These are phyloP conservation scores for Mercurialis annua DNA, from an alignment of 345 rosid species.

Conservation along the genomic window DNA sequence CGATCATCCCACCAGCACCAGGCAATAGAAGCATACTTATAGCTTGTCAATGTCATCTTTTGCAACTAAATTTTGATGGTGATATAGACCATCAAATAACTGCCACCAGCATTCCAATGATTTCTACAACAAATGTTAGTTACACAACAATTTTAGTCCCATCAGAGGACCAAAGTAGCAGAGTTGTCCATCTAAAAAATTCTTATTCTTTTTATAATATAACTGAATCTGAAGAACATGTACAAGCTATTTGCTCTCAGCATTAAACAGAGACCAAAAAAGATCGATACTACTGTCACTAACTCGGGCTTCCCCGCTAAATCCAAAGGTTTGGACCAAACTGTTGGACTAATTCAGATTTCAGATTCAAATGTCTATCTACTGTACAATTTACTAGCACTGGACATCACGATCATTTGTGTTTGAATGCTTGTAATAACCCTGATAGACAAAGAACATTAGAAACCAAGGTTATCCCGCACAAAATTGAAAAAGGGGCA, in stretches of 20 bases:
- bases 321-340: slow-evolving; percentile 20
- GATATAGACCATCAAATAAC: background rate
- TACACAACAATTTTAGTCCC: background rate
- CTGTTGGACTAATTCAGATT: slow-evolving; percentile 21
- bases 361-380: slow-evolving; percentile 18
- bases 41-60: background rate
- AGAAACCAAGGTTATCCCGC: slow-evolving; percentile 15
- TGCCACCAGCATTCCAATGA: background rate
- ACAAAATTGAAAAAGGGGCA: background rate
- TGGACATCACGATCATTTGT: slow-evolving; percentile 14
- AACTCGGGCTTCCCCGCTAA: slow-evolving; percentile 9
- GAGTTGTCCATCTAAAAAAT: background rate
- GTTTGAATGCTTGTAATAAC: slow-evolving; percentile 13
- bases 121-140: background rate
- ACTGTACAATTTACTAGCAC: slow-evolving; percentile 38
- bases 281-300: slow-evolving; percentile 22
- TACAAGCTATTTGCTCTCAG: slow-evolving; percentile 39
- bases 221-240: slow-evolving; percentile 27
- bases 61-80: background rate
- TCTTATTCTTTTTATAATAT: slow-evolving; percentile 22
- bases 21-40: background rate
- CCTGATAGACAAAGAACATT: slow-evolving; percentile 20
- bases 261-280: slow-evolving; percentile 25
- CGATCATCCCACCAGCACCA: background rate
- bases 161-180: background rate